Evolutionary conservation across 495 filamentous ascomycete genomes (phyloP), one percentile per base, ranked within the genome.

Genomic region (Niebla homalea): DNA sequence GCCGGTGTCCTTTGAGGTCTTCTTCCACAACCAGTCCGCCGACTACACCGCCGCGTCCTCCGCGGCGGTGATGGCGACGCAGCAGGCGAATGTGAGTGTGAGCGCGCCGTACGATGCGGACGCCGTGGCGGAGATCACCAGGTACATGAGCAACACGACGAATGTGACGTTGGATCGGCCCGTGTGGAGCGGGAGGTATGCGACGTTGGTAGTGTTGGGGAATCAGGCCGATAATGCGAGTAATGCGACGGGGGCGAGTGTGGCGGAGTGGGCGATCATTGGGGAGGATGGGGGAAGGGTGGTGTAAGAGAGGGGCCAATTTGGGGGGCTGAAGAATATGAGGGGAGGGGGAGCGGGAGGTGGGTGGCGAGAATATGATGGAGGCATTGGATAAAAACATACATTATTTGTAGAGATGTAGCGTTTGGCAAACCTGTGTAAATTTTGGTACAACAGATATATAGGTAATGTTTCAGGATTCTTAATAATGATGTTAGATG

Each of bases 241-340:
- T 1, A 74, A 78, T 56, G 71, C 64, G 3, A 67, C 65, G 0
- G 84, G 84, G 0, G 79, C 78, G 2, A 85, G 80, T 16, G 84
- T 89, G 6, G 83, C 81, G 14, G 85, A 87, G 61, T 86, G 81
- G 74, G 80, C 70, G 32, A 68, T 85, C 52, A 56, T 84, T 46
- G 64, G 66, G 23, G 39, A 38, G 23, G 35, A 26, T 16, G 44
- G 51, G 26, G 15, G 3, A 25, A 26, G 14, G 36, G 11, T 36
- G 39, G 20, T 35, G 21, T 36, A n/a, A 19, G 29, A 49, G 18
- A 42, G 19, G 4, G 23, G n/a, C n/a, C n/a, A n/a, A n/a, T n/a
- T n/a, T n/a, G n/a, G n/a, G n/a, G n/a, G n/a, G n/a, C n/a, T n/a
- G n/a, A n/a, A n/a, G n/a, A n/a, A n/a, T n/a, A n/a, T n/a, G n/a